phyloP scores from a whole-genome alignment of 176 grass and related monocot species.

The Bolboschoenus planiculmis region DNA sequence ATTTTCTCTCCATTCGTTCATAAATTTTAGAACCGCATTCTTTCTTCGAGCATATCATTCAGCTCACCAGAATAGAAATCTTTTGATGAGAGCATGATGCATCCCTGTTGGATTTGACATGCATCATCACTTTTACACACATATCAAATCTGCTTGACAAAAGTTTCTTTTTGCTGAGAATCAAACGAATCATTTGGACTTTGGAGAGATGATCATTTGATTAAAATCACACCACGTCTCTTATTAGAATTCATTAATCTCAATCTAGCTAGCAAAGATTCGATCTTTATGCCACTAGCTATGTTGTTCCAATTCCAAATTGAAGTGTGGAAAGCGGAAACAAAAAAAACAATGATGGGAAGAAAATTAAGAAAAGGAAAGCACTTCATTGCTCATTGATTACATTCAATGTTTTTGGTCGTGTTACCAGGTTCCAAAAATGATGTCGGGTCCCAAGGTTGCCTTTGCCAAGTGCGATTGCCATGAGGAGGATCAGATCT shows the following conservation, averaged over 20 bases:
- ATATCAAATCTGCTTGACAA: too few species aligned
- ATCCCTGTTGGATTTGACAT: neutral
- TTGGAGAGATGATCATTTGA: too few species aligned
- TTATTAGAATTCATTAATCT: too few species aligned
- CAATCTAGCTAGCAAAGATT: too few species aligned
- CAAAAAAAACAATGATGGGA: neutral
- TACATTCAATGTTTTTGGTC: neutral
- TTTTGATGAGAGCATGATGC: neutral
- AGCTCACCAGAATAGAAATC: neutral
- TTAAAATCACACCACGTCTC: too few species aligned
- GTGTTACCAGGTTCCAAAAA: neutral
- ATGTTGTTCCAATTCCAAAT: too few species aligned
- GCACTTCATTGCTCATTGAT: neutral
- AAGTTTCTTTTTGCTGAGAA: too few species aligned
- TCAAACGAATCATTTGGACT: too few species aligned
- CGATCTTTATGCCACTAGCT: too few species aligned
- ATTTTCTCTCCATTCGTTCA: neutral
- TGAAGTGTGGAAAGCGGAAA: neutral
- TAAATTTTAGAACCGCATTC: neutral
- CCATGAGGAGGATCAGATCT: neutral
- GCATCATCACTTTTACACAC: too few species aligned
- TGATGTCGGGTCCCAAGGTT: constrained; percentile 1
- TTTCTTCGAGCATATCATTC: neutral
- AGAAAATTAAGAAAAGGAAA: neutral
- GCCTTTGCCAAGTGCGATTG: neutral